phyloP scores from a whole-genome alignment of 2,329 filamentous ascomycete species.

The Sarocladiaceae sp. region DNA sequence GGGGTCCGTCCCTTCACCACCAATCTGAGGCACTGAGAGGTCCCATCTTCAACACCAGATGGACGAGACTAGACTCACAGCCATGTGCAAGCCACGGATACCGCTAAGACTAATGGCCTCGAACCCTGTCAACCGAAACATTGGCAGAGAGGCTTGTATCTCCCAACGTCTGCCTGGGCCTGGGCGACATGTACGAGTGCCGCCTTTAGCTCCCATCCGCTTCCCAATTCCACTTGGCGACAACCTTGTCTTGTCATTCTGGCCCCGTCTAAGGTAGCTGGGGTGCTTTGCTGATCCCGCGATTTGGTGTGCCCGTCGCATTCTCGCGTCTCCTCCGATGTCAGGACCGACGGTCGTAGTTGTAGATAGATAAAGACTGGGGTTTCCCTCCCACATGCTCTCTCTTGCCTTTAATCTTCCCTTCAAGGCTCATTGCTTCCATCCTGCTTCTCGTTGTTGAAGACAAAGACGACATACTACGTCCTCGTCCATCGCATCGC shows the following conservation, averaged over 20 bases:
- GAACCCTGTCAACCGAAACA: no score
- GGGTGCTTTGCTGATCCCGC: neutral
- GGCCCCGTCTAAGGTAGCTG: neutral
- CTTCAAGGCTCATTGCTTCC: slow-evolving; percentile 3
- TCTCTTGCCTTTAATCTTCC: slow-evolving; percentile 5
- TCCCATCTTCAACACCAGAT: no score
- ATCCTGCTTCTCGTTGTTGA: neutral
- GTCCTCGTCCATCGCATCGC: neutral
- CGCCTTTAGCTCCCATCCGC: no score
- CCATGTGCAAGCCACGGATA: no score
- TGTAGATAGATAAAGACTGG: neutral
- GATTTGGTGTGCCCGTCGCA: neutral
- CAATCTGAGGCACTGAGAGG: no score
- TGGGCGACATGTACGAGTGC: no score
- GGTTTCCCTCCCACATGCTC: neutral
- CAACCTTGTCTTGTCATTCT: neutral
- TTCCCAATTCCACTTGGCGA: neutral
- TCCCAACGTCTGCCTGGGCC: no score
- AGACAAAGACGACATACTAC: neutral
- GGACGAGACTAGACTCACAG: no score
- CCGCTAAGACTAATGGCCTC: no score
- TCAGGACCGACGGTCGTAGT: neutral
- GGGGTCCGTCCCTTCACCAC: no score
- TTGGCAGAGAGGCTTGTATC: no score
- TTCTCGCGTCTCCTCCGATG: neutral